Percentiles rank a stretch among this genome's conserved stretches.
These are phyloP conservation scores for Metschnikowia lachancei DNA, from an alignment of 805 yeast species.

Conservation along the genomic window DNA sequence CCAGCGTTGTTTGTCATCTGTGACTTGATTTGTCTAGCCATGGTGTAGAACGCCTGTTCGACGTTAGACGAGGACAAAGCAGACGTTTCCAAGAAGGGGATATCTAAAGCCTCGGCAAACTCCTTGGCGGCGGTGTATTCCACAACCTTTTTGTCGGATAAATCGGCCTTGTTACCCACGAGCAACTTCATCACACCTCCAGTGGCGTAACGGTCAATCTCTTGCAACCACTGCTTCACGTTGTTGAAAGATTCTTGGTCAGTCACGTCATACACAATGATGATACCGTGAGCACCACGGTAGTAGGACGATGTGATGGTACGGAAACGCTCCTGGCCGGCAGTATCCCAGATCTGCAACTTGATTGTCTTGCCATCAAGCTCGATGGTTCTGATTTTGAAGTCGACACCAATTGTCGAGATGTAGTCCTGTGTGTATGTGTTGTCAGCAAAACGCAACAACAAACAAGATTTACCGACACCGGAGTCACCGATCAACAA, in stretches of 20 bases:
- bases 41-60: conserved; percentile 96
- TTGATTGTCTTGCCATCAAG: conserved; percentile 96
- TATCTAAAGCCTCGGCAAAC: conserved; percentile 91
- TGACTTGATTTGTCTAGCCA: conserved; percentile 98
- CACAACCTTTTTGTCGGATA: conserved; percentile 89
- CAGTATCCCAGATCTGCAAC: conserved; percentile 99
- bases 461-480: conserved; percentile 94
- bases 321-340: conserved; percentile 98
- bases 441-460: conserved; percentile 94
- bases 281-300: conserved; percentile 98
- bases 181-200: conserved; percentile 94
- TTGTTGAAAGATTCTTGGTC: conserved; percentile 95
- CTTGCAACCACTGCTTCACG: conserved; percentile 98
- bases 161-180: conserved; percentile 95
- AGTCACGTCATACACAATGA: conserved; percentile 95
- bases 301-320: conserved; percentile 96
- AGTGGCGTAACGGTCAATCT: conserved; percentile 96
- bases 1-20: conserved; percentile 74
- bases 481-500: conserved; percentile 97
- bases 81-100: conserved; percentile 94
- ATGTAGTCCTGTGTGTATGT: conserved; percentile 96
- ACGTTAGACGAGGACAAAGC: conserved; percentile 95
- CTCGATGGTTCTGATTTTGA: conserved; percentile 84
- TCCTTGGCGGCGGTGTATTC: conserved; percentile 96
- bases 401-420: conserved; percentile 97